Conservation (phyloP, 306 rosid species). For the Malus fusca region DNA sequence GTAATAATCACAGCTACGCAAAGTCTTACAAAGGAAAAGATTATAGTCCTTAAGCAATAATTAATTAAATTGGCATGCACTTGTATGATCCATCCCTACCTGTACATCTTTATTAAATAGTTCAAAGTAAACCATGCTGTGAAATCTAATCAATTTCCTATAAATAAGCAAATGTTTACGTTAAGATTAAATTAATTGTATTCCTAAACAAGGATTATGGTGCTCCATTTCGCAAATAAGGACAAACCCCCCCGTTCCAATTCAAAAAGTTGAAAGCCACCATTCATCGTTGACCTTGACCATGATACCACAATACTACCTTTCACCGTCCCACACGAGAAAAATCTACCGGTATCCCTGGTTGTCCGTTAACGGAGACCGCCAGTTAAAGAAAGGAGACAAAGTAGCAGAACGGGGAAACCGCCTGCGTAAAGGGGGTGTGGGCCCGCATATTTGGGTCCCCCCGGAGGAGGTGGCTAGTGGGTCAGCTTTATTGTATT, state of each 20-base stretch:
- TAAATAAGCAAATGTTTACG: neutral
- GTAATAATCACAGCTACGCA: neutral
- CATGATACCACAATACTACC: neutral
- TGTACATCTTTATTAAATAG: neutral
- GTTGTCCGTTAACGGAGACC: slow-evolving; percentile 39
- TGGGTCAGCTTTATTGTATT: slow-evolving; percentile 18
- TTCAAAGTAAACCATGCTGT: neutral
- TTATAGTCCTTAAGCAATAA: neutral
- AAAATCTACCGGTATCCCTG: neutral
- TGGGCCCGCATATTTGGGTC: neutral
- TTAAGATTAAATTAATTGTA: neutral
- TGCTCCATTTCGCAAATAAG: neutral
- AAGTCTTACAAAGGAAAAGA: neutral
- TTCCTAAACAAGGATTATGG: neutral
- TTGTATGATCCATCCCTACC: neutral
- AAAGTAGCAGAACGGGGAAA: slow-evolving; percentile 24
- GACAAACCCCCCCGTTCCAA: neutral
- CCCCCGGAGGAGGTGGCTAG: slow-evolving; percentile 19
- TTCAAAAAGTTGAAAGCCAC: neutral
- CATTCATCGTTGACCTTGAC: neutral
- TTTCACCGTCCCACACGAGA: slow-evolving; percentile 10
- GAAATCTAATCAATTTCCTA: neutral
- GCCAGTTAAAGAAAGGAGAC: slow-evolving; percentile 26
- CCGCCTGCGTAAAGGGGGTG: neutral
- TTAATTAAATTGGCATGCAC: neutral